A percentile compares a stretch with the other conserved stretches of the same genome.
Evolutionary conservation across 495 filamentous ascomycete species (phyloP).

Genomic region (Hyphodiscus hymeniophilus): DNA sequence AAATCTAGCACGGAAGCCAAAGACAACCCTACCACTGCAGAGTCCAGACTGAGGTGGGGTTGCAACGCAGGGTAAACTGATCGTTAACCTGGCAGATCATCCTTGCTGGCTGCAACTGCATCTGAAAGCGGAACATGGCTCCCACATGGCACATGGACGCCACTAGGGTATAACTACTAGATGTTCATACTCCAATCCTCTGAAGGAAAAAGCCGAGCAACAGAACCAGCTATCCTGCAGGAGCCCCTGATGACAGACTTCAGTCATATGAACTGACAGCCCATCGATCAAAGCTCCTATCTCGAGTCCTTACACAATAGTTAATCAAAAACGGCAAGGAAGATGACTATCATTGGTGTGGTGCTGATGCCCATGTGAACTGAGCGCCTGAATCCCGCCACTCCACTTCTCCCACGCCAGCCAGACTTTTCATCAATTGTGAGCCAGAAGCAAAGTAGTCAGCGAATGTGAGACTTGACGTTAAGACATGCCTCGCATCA

Average conservation of each 20-base stretch:
- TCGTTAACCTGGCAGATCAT: too few species aligned
- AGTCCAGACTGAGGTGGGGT: too few species aligned
- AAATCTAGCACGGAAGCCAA: too few species aligned
- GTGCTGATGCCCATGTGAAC: neutral
- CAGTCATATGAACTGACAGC: neutral
- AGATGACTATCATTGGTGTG: neutral
- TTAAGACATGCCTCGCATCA: constrained; percentile 1
- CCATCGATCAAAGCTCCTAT: neutral
- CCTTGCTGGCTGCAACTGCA: too few species aligned
- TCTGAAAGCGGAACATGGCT: too few species aligned
- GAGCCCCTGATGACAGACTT: neutral
- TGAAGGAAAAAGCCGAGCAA: neutral
- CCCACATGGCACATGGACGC: too few species aligned
- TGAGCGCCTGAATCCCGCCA: neutral
- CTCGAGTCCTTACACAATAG: neutral
- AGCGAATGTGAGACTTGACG: constrained; percentile 13
- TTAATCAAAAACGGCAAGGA: neutral
- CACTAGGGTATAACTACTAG: too few species aligned
- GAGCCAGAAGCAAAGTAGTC: neutral
- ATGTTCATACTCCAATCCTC: neutral
- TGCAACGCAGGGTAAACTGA: too few species aligned
- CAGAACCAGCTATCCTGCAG: neutral
- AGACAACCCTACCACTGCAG: too few species aligned
- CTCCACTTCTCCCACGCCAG: neutral
- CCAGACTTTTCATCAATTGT: neutral